Conservation (phyloP, 1,139 yeast genomes). For the Geotrichum fermentans region DNA sequence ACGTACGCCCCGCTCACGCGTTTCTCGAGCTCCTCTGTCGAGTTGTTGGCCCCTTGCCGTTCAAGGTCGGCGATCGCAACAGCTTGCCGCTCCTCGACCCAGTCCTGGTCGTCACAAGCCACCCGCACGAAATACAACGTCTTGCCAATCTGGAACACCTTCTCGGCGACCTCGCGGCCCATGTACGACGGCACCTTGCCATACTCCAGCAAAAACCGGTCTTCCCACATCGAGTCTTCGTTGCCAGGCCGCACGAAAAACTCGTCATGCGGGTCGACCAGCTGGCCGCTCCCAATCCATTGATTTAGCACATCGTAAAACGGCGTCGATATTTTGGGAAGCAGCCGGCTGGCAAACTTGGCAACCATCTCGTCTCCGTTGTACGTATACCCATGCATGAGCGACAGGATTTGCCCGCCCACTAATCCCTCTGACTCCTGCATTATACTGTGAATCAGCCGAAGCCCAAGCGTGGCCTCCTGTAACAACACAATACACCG, state of each 20-base stretch:
- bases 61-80: slow-evolving; percentile 16
- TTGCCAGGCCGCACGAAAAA: slow-evolving; percentile 52
- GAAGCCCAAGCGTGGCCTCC: slow-evolving; percentile 50
- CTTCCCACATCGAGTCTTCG: slow-evolving; percentile 31
- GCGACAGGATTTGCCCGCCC: slow-evolving; percentile 57
- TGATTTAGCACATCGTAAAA: slow-evolving; percentile 56
- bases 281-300: slow-evolving; percentile 70
- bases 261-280: slow-evolving; percentile 53
- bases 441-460: slow-evolving; percentile 48
- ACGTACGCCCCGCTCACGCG: slow-evolving; percentile 50
- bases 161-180: slow-evolving; percentile 44
- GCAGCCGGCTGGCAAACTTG: slow-evolving; percentile 44
- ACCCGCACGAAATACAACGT: slow-evolving; percentile 63
- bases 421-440: slow-evolving; percentile 38
- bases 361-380: slow-evolving; percentile 61
- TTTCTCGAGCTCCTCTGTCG: slow-evolving; percentile 40
- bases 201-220: slow-evolving; percentile 33
- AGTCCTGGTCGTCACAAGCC: slow-evolving; percentile 58
- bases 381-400: slow-evolving; percentile 48
- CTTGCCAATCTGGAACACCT: slow-evolving; percentile 73
- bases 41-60: slow-evolving; percentile 24
- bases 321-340: slow-evolving; percentile 50
- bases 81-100: slow-evolving; percentile 45
- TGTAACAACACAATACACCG: slow-evolving; percentile 45
- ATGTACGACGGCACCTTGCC: slow-evolving; percentile 59